Percentiles rank a stretch among this genome's conserved stretches.
Conservation (phyloP, 495 filamentous ascomycete species). For the Podospora comata region DNA sequence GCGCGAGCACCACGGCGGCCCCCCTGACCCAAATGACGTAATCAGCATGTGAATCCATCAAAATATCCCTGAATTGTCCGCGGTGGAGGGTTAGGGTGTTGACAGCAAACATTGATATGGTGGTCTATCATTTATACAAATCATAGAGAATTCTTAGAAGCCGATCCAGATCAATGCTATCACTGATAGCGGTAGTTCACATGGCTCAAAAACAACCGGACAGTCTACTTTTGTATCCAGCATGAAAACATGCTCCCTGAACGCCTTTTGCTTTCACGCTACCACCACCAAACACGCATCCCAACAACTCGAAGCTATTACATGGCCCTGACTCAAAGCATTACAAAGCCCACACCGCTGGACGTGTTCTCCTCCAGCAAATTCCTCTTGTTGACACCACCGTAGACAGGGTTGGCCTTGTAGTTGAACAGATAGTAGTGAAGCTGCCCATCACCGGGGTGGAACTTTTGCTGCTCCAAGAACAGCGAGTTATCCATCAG, state of each 20-base stretch:
- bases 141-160: too few species aligned
- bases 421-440: constrained; percentile 99
- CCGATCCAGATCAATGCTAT: too few species aligned
- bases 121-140: neutral
- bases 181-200: neutral
- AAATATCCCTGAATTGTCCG: neutral
- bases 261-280: neutral
- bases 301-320: neutral
- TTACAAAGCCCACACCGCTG: constrained; percentile 87
- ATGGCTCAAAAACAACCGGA: neutral
- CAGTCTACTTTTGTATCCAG: neutral
- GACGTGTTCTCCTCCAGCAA: constrained; percentile 66
- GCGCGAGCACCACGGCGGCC: neutral
- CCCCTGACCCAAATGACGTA: neutral
- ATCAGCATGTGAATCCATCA: neutral
- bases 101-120: neutral
- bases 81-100: neutral
- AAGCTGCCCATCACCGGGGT: constrained; percentile 85
- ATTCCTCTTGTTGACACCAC: constrained; percentile 78
- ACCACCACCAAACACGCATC: neutral
- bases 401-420: constrained; percentile 71
- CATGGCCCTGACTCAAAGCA: constrained; percentile 50
- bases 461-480: constrained; percentile 88
- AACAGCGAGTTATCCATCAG: constrained; percentile 91
- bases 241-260: neutral